Conservation (phyloP, 129 eudicot genomes). For the Rutidosis leptorrhynchoides region DNA sequence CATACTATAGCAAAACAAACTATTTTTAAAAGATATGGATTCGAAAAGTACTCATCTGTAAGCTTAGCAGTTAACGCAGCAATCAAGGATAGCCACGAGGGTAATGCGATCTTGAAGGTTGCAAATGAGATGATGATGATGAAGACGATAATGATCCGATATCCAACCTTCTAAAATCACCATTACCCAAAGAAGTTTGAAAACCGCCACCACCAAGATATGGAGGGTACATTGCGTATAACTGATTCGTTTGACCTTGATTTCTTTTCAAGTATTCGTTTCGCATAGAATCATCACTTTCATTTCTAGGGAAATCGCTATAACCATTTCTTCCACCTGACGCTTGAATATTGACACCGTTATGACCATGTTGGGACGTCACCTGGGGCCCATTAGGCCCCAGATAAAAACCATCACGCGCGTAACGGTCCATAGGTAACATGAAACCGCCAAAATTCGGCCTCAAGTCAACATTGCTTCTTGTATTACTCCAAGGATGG, state of each 20-base stretch:
- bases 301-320: constrained; percentile 33
- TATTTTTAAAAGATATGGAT: constrained; percentile 18
- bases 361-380: constrained; percentile 25
- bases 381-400: not conserved
- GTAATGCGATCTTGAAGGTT: constrained; percentile 35
- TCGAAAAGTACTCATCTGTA: constrained; percentile 39
- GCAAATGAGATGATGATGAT: constrained; percentile 34
- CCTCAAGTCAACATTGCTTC: constrained; percentile 24
- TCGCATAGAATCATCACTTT: constrained; percentile 28
- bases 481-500: constrained; percentile 24
- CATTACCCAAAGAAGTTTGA: constrained; percentile 28
- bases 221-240: constrained; percentile 25
- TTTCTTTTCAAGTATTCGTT: constrained; percentile 21
- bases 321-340: constrained; percentile 15
- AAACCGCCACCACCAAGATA: constrained; percentile 18
- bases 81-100: constrained; percentile 41
- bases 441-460: constrained; percentile 31
- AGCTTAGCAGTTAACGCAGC: not conserved
- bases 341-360: constrained; percentile 16
- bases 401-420: not conserved
- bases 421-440: constrained; percentile 23
- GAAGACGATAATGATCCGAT: constrained; percentile 26
- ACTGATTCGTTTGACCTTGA: constrained; percentile 31
- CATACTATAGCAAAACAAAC: constrained; percentile 18
- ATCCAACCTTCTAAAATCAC: constrained; percentile 42